Evolutionary conservation across 169 alveolate species (phyloP).

Genomic region (Plasmodium billcollinsi): DNA sequence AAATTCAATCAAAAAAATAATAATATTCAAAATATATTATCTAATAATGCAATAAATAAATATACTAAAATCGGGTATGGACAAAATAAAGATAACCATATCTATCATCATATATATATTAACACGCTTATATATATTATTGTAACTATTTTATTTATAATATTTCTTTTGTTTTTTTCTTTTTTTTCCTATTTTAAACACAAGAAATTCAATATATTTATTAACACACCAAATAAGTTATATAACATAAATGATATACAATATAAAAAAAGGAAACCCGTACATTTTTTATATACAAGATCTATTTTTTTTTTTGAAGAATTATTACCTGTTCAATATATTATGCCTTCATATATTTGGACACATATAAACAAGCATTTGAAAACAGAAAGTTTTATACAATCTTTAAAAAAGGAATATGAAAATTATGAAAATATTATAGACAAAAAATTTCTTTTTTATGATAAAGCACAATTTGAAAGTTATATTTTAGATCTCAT

Average conservation of each 20-base stretch:
- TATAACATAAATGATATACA: constrained; percentile 57
- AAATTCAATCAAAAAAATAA: too few species aligned
- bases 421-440: constrained; percentile 7
- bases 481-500: constrained; percentile 27
- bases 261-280: constrained; percentile 26
- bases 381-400: constrained; percentile 4
- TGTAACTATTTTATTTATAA: not conserved
- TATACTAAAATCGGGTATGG: too few species aligned
- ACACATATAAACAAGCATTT: constrained; percentile 29
- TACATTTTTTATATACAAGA: constrained; percentile 55
- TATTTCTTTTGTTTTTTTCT: constrained; percentile 18
- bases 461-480: constrained; percentile 39
- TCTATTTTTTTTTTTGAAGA: constrained; percentile 61
- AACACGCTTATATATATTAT: not conserved
- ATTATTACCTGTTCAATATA: constrained; percentile 42
- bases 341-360: constrained; percentile 75
- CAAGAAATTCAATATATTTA: constrained; percentile 8
- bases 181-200: constrained; percentile 22
- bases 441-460: constrained; percentile 27
- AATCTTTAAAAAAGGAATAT: constrained; percentile 18
- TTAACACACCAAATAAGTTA: constrained; percentile 28
- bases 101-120: too few species aligned
- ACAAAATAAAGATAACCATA: too few species aligned
- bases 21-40: too few species aligned
- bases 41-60: too few species aligned